Base-by-base conservation (phyloP, 345 rosid species). In the Linum usitatissimum region DNA sequence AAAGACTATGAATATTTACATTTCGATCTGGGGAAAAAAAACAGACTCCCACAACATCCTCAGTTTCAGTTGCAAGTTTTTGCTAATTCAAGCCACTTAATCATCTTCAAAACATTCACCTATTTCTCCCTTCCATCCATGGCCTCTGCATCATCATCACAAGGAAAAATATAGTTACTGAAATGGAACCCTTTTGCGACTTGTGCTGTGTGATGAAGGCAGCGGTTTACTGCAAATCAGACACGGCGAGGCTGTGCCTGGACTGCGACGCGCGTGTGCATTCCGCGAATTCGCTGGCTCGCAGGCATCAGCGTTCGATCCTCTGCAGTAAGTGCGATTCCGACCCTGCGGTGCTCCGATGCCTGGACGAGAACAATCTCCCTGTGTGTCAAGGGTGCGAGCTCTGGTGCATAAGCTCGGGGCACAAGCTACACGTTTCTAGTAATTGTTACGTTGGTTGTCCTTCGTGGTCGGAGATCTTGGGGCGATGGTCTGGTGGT, bases 311-410 rank as follows among this genome's bases (percentile, higher is more conserved):
- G 4, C 71, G 99, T 42, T 86, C 95, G 3, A 84, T 94, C 42
- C 7, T 90, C 64, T 94, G 97, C 57, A 97, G 88, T 58, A 84
- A 92, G 69, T 94, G 99, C 68, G 78, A 80, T 71, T 82, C 89
- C 0, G 95, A 90, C 53, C 95, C 99, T 49, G 95, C 96, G 15
- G 42, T 77, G 0, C 83, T 90, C 57, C 82, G 99, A 75, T 86
- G 95, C 77, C 69, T 69, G 0, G 95, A 88, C 64, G 96, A 90
- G 73, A 90, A 73, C 28, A 5, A 34, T 34, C 67, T 83, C 30
- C 88, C 93, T 6, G 84, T 94, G n/a, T 94, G 99, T 85, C 99
- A 94, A 66, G 85, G 82, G 75, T 94, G 99, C 77, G 97, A 94
- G 83, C 30, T 67, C 73, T 62, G 81, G 83, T 62, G 73, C 83